These are phyloP conservation scores for Geotrichum carabidarum DNA, from an alignment of 1,139 yeast species.

Conservation along the genomic window DNA sequence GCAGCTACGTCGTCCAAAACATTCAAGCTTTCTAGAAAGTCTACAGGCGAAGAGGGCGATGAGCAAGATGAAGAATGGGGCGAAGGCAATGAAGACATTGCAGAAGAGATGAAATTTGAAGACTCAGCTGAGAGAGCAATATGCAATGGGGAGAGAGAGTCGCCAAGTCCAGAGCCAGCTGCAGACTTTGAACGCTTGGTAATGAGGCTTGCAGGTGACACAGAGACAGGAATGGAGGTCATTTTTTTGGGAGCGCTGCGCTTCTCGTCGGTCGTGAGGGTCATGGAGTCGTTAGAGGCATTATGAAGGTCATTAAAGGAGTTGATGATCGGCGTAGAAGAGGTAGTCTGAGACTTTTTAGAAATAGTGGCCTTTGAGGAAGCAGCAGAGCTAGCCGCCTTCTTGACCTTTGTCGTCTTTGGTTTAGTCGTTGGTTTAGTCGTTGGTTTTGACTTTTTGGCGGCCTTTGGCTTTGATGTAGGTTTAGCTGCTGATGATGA, in stretches of 20 bases:
- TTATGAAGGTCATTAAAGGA: background rate
- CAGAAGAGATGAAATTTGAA: slow-evolving; percentile 1
- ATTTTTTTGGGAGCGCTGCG: background rate
- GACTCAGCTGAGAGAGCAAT: slow-evolving; percentile 4
- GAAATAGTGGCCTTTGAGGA: background rate
- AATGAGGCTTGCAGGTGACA: slow-evolving; percentile 16
- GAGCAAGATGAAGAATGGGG: slow-evolving; percentile 11
- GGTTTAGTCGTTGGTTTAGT: no score
- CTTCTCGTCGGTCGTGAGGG: background rate
- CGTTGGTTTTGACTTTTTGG: background rate
- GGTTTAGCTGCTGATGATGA: background rate
- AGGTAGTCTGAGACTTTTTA: background rate
- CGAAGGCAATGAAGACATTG: slow-evolving; percentile 2
- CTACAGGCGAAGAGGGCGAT: slow-evolving; percentile 12
- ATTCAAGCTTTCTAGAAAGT: background rate
- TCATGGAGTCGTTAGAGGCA: slow-evolving; percentile 4
- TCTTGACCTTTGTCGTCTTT: background rate
- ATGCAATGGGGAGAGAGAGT: slow-evolving; percentile 5
- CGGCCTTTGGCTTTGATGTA: background rate
- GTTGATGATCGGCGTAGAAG: background rate
- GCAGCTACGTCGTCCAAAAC: background rate
- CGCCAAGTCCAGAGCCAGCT: slow-evolving; percentile 12
- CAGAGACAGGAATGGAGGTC: slow-evolving; percentile 9
- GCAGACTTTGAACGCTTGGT: slow-evolving; percentile 15
- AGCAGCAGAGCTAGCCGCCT: background rate